These are phyloP conservation scores for Xylaria sp. DNA, from an alignment of 2,329 filamentous ascomycete species.

Conservation along the genomic window DNA sequence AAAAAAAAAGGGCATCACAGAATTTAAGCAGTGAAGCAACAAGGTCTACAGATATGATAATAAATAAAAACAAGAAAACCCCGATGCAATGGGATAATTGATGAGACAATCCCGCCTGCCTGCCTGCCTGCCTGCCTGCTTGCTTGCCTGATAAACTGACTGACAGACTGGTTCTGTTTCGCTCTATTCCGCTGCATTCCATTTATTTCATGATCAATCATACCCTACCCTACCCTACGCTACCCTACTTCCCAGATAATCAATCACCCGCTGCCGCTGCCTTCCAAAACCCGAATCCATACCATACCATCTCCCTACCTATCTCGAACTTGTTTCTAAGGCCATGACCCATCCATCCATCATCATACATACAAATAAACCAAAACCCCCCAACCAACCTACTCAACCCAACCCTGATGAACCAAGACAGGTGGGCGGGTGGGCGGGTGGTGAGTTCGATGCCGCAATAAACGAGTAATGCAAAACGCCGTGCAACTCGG, in stretches of 20 bases:
- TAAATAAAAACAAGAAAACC: not conserved
- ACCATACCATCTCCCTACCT: not conserved
- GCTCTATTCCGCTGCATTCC: constrained; percentile 2
- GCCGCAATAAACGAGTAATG: constrained; percentile 5
- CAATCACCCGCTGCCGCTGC: not conserved
- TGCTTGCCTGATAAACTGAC: too few relatives aligned
- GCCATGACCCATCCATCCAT: not conserved
- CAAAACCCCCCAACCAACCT: not conserved
- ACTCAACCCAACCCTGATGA: not conserved
- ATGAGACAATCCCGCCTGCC: not conserved
- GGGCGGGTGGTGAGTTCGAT: not conserved
- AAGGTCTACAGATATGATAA: not conserved
- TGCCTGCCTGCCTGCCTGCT: too few relatives aligned
- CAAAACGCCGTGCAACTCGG: constrained; percentile 10
- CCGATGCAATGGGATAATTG: not conserved
- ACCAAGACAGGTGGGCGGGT: not conserved
- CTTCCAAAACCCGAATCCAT: not conserved
- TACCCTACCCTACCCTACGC: not conserved
- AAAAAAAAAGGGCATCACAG: not conserved
- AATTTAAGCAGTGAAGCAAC: not conserved
- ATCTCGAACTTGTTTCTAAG: not conserved
- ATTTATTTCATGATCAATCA: not conserved
- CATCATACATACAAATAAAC: constrained; percentile 12
- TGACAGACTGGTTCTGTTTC: not conserved
- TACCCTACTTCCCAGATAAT: not conserved